phyloP scores from a whole-genome alignment of 2,329 filamentous ascomycete genomes.

The Cladosporium sp. region DNA sequence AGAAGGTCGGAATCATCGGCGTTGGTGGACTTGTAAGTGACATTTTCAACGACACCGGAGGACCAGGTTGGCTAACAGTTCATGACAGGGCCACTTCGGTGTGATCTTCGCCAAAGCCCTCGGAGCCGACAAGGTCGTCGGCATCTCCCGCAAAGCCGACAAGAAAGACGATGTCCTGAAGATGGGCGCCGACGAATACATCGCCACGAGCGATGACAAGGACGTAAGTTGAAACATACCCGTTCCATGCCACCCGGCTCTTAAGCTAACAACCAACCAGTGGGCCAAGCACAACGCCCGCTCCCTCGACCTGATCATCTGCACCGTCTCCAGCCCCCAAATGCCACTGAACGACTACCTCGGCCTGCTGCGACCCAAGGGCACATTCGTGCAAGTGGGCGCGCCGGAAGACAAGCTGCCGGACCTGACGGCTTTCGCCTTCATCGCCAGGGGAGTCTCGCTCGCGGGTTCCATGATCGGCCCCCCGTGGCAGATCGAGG shows the following conservation, averaged over 20 bases:
- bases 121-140: constrained; percentile 62
- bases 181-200: constrained; percentile 58
- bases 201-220: constrained; percentile 55
- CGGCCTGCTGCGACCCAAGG: constrained; percentile 54
- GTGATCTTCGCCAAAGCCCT: constrained; percentile 68
- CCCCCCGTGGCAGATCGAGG: constrained; percentile 53
- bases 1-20: constrained; percentile 66
- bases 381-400: constrained; percentile 63
- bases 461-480: constrained; percentile 47
- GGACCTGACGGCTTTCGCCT: constrained; percentile 51
- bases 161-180: constrained; percentile 59
- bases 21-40: constrained; percentile 57
- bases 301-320: constrained; percentile 56
- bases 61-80: no score
- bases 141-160: constrained; percentile 55
- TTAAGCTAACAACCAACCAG: neutral
- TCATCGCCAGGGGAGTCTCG: constrained; percentile 54
- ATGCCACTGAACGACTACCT: constrained; percentile 64
- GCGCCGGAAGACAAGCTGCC: constrained; percentile 56
- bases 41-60: no score
- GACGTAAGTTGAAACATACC: constrained; percentile 28
- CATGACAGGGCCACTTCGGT: constrained; percentile 57
- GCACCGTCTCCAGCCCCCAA: constrained; percentile 53
- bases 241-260: neutral
- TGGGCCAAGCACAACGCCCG: constrained; percentile 55